A percentile compares a stretch with the other conserved stretches of the same genome.
Evolutionary conservation across 306 rosid species (phyloP).

Genomic region (Prunus kanzakura): DNA sequence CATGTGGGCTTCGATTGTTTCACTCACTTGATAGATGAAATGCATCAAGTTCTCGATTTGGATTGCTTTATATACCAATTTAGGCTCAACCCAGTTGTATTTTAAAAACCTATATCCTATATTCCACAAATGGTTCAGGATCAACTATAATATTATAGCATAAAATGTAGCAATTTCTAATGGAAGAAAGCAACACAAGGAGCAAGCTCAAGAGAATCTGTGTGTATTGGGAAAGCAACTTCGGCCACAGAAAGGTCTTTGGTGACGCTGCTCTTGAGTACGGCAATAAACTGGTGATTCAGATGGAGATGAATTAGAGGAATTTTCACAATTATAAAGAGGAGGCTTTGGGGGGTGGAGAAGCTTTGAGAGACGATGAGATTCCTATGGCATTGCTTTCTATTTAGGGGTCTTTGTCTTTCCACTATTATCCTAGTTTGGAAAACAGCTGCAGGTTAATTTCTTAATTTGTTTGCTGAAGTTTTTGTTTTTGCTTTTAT

Average conservation of each 20-base stretch:
- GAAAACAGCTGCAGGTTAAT: neutral
- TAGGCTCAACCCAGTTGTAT: constrained; percentile 38
- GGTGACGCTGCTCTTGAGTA: constrained; percentile 74
- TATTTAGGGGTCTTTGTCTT: neutral
- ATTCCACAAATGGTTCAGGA: constrained; percentile 30
- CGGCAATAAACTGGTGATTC: constrained; percentile 66
- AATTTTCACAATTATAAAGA: neutral
- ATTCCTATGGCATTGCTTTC: neutral
- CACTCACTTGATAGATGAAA: constrained; percentile 17
- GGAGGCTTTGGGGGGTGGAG: neutral
- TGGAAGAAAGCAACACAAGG: constrained; percentile 52
- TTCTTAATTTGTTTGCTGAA: neutral
- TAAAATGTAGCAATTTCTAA: constrained; percentile 32
- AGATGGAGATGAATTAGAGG: neutral
- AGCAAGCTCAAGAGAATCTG: constrained; percentile 71
- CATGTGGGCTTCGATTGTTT: constrained; percentile 45
- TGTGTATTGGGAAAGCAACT: constrained; percentile 87
- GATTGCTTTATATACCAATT: constrained; percentile 23
- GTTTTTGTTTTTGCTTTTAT: neutral
- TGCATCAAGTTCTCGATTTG: constrained; percentile 22
- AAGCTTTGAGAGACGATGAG: neutral
- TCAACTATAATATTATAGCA: constrained; percentile 15
- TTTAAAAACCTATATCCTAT: constrained; percentile 10
- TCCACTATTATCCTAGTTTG: neutral
- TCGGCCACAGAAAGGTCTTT: constrained; percentile 67